These are phyloP conservation scores for Acacia melanoxylon DNA, from an alignment of 306 rosid species.

Conservation along the genomic window DNA sequence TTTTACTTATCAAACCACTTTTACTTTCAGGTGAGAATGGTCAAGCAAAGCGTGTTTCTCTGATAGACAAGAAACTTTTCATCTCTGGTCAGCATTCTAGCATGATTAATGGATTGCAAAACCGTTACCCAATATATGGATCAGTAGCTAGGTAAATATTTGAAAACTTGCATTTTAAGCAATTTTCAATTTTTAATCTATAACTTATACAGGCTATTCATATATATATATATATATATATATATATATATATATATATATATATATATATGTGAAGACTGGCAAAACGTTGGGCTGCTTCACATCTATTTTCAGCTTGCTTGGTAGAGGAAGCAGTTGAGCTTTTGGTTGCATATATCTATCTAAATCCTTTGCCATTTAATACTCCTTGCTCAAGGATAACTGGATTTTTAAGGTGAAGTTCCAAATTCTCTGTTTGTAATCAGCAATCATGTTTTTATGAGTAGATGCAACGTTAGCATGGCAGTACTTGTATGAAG, in stretches of 20 bases:
- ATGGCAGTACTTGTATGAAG: neutral
- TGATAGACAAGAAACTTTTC: conserved; percentile 67
- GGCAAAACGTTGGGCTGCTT: conserved; percentile 93
- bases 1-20: conserved; percentile 34
- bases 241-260: conserved; percentile 29
- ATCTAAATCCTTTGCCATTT: conserved; percentile 80
- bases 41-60: conserved; percentile 55
- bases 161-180: conserved; percentile 17
- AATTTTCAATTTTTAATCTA: conserved; percentile 16
- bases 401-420: conserved; percentile 83
- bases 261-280: conserved; percentile 55
- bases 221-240: conserved; percentile 28
- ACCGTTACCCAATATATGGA: conserved; percentile 69
- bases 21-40: conserved; percentile 57
- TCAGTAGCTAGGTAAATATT: conserved; percentile 77
- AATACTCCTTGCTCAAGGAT: conserved; percentile 79
- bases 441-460: conserved; percentile 23
- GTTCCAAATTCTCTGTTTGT: conserved; percentile 28
- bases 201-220: conserved; percentile 32
- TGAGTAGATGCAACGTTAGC: neutral
- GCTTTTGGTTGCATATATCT: conserved; percentile 82
- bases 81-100: conserved; percentile 79
- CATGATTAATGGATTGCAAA: conserved; percentile 90
- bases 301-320: conserved; percentile 92
- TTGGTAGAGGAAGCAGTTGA: conserved; percentile 88